A percentile compares a stretch with the other conserved stretches of the same genome.
Evolutionary conservation across 1,284 basidiomycete genomes (phyloP).

Genomic region (Acaromyces ingoldii): DNA sequence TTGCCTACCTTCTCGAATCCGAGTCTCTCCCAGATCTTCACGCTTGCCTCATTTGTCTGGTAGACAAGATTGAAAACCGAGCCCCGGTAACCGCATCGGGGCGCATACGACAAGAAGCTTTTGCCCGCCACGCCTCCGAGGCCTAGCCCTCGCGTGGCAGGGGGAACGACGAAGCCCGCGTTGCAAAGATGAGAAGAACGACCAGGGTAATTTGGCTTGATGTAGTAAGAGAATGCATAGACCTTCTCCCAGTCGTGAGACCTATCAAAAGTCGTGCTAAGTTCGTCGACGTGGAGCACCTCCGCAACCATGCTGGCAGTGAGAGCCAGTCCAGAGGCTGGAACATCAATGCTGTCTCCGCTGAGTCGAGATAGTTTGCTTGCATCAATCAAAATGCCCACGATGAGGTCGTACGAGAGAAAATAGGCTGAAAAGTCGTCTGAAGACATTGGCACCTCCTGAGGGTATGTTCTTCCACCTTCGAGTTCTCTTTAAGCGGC

Average conservation of each 20-base stretch:
- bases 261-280: conserved; percentile 18
- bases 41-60: conserved; percentile 69
- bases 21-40: conserved; percentile 77
- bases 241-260: neutral
- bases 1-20: conserved; percentile 75
- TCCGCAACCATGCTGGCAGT: neutral
- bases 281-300: conserved; percentile 8
- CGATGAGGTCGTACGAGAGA: conserved; percentile 18
- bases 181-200: conserved; percentile 87
- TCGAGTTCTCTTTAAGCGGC: conserved; percentile 21
- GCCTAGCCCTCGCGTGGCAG: conserved; percentile 63
- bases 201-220: conserved; percentile 56
- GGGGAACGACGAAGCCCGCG: conserved; percentile 79
- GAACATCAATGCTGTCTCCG: neutral
- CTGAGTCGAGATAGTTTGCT: neutral
- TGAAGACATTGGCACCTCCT: conserved; percentile 22
- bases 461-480: conserved; percentile 33
- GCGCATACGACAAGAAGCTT: conserved; percentile 74
- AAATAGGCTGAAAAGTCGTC: conserved; percentile 33
- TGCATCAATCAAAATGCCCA: neutral
- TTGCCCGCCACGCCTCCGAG: conserved; percentile 70
- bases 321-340: neutral
- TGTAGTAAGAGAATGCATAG: conserved; percentile 57
- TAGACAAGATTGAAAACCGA: conserved; percentile 94
- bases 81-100: conserved; percentile 63